These are phyloP conservation scores for Suhomyces taliae DNA, from an alignment of 1,139 yeast genomes.

Conservation along the genomic window DNA sequence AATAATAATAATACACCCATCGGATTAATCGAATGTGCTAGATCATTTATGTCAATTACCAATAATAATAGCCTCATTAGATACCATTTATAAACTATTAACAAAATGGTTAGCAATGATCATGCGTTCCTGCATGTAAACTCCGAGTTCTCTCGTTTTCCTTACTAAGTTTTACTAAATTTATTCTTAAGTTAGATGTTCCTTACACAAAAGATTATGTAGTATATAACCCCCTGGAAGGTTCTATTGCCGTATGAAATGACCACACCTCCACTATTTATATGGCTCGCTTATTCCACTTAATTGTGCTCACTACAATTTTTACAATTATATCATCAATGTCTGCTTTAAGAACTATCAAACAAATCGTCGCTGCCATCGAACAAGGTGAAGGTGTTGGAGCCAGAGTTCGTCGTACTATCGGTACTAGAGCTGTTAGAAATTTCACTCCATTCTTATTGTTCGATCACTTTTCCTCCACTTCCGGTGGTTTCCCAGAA, in stretches of 20 bases:
- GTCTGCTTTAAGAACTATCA: constrained; percentile 46
- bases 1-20: no score
- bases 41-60: background rate
- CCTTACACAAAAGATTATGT: background rate
- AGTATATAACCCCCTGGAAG: background rate
- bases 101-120: background rate
- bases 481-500: constrained; percentile 71
- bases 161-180: constrained; percentile 1
- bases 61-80: background rate
- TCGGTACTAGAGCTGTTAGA: constrained; percentile 67
- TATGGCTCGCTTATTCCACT: constrained; percentile 4
- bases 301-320: constrained; percentile 4
- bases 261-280: constrained; percentile 5
- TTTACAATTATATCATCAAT: constrained; percentile 5
- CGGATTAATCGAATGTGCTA: no score
- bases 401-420: constrained; percentile 78
- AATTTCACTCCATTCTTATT: constrained; percentile 81
- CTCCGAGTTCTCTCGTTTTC: background rate
- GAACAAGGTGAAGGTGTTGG: constrained; percentile 90
- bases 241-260: background rate
- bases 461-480: constrained; percentile 72
- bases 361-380: constrained; percentile 60
- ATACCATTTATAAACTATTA: background rate
- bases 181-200: background rate
- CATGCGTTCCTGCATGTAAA: background rate